Percentiles rank a stretch among this genome's conserved stretches.
Evolutionary conservation across 1,139 yeast species (phyloP).

Genomic region (Hemisphaericaspora xylanilytica): DNA sequence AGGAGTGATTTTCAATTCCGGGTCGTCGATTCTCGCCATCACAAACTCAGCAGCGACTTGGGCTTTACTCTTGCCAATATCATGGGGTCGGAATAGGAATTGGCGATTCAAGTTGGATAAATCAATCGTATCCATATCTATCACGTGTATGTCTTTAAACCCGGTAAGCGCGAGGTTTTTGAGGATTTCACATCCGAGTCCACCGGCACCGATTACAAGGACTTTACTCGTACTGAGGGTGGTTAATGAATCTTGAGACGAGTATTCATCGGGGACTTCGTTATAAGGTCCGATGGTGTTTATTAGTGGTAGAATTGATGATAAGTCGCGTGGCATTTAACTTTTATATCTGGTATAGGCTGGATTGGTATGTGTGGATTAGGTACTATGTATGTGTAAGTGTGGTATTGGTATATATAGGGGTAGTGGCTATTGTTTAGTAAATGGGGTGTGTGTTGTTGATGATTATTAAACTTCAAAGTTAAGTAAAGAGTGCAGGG

Average conservation of each 20-base stretch:
- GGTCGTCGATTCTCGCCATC: slow-evolving; percentile 40
- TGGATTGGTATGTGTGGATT: neutral
- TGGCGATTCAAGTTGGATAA: slow-evolving; percentile 87
- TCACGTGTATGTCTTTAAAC: slow-evolving; percentile 70
- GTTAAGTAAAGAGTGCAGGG: no score
- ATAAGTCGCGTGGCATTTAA: slow-evolving; percentile 7
- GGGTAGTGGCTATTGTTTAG: neutral
- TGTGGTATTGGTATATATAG: no score
- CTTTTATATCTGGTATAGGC: neutral
- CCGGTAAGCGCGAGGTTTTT: slow-evolving; percentile 81
- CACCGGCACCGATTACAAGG: slow-evolving; percentile 87
- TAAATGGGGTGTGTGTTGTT: neutral
- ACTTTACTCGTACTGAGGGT: slow-evolving; percentile 34
- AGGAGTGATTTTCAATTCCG: slow-evolving; percentile 48
- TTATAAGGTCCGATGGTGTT: slow-evolving; percentile 39
- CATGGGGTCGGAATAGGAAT: slow-evolving; percentile 69
- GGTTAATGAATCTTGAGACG: slow-evolving; percentile 21
- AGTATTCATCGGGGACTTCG: slow-evolving; percentile 40
- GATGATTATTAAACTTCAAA: no score
- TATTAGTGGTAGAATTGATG: slow-evolving; percentile 27
- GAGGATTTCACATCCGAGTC: slow-evolving; percentile 89
- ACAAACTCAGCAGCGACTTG: slow-evolving; percentile 71
- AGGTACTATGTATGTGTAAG: no score
- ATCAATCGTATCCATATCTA: slow-evolving; percentile 96
- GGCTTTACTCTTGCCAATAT: slow-evolving; percentile 82